These are phyloP conservation scores for Halenospora varia DNA, from an alignment of 495 filamentous ascomycete species.

Conservation along the genomic window DNA sequence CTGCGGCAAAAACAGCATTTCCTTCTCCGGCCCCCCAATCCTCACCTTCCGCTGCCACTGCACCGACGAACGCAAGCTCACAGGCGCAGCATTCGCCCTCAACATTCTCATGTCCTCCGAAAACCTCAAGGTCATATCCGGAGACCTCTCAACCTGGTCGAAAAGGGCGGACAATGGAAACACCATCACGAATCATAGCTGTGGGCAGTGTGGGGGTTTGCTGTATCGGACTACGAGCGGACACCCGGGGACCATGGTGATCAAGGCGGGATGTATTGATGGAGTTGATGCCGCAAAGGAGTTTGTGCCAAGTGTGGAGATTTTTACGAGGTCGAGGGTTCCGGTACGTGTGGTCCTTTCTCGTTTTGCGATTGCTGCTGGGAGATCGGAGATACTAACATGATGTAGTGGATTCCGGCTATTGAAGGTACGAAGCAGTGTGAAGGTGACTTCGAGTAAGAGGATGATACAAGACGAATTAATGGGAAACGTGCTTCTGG, in stretches of 20 bases:
- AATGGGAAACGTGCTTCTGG: too few relatives aligned
- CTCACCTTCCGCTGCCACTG: slow-evolving; percentile 18
- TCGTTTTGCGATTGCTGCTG: too few relatives aligned
- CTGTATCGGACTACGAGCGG: slow-evolving; percentile 15
- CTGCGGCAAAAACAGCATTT: slow-evolving; percentile 10
- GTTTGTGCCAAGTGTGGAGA: slow-evolving; percentile 15
- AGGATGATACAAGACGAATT: too few relatives aligned
- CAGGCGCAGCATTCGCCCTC: slow-evolving; percentile 17
- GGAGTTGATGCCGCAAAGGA: slow-evolving; percentile 5
- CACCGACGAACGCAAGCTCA: slow-evolving; percentile 18
- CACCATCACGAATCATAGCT: slow-evolving; percentile 14
- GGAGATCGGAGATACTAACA: too few relatives aligned
- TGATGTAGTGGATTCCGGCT: too few relatives aligned
- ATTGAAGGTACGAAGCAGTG: too few relatives aligned
- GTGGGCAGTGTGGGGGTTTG: slow-evolving; percentile 9
- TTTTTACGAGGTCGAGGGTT: slow-evolving; percentile 13
- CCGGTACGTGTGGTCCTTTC: too few relatives aligned
- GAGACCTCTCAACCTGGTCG: slow-evolving; percentile 4
- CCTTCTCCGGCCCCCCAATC: neutral
- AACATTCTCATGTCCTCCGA: slow-evolving; percentile 12
- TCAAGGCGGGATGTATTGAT: slow-evolving; percentile 20
- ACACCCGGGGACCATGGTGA: slow-evolving; percentile 10
- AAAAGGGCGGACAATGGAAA: slow-evolving; percentile 12
- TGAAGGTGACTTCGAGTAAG: too few relatives aligned
- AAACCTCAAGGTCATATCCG: slow-evolving; percentile 1